Percentiles rank a stretch among this genome's conserved stretches.
Conservation (phyloP, 2,329 filamentous ascomycete genomes). For the Gaeumannomyces tritici region DNA sequence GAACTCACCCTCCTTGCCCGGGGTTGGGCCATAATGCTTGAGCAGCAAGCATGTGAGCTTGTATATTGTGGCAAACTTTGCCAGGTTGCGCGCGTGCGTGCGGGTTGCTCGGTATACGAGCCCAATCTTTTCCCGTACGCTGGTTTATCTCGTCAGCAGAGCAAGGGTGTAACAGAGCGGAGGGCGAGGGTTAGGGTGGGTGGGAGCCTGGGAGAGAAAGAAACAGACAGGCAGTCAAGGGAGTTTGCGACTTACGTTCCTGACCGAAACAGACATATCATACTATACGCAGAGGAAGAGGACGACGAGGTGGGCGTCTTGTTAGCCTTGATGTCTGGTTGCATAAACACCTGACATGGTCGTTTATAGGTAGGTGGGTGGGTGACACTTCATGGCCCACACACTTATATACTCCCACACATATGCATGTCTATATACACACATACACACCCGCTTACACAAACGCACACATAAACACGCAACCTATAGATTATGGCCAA, state of each 20-base stretch:
- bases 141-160: constrained; percentile 11
- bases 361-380: no score
- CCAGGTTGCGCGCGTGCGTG: constrained; percentile 85
- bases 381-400: no score
- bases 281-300: no score
- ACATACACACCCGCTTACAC: no score
- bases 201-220: constrained; percentile 5
- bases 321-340: neutral
- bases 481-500: no score
- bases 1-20: constrained; percentile 47
- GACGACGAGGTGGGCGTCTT: neutral
- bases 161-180: neutral
- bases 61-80: constrained; percentile 84
- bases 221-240: constrained; percentile 21
- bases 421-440: no score
- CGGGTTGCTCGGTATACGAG: constrained; percentile 79
- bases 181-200: no score
- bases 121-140: constrained; percentile 63
- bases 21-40: constrained; percentile 47
- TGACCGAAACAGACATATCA: constrained; percentile 93
- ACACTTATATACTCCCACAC: no score
- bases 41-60: constrained; percentile 73
- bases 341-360: no score
- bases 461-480: no score
- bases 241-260: constrained; percentile 50